Conservation (phyloP, 495 filamentous ascomycete species). For the Opeltia flavorubescens region DNA sequence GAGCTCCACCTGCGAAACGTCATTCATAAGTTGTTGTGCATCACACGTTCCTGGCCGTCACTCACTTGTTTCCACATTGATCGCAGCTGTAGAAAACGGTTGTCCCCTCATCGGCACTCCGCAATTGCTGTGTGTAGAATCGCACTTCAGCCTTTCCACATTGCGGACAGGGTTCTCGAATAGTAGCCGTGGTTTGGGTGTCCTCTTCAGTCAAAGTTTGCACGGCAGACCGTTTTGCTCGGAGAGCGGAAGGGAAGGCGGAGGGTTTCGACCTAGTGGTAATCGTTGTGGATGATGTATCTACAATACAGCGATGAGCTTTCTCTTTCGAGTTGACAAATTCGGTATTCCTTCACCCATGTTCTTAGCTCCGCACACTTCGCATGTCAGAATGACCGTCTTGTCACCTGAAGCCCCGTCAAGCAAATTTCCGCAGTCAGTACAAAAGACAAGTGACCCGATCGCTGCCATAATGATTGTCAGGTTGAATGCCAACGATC, state of each 20-base stretch:
- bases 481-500: too few relatives aligned
- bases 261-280: conserved; percentile 73
- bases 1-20: conserved; percentile 38
- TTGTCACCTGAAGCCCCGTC: conserved; percentile 61
- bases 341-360: too few relatives aligned
- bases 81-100: conserved; percentile 81
- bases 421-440: conserved; percentile 81
- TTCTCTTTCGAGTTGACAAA: too few relatives aligned
- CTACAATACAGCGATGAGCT: too few relatives aligned
- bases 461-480: conserved; percentile 75
- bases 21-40: not conserved
- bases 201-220: conserved; percentile 71
- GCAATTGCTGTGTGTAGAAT: conserved; percentile 71
- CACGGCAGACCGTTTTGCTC: conserved; percentile 71
- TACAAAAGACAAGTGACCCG: conserved; percentile 86
- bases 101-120: conserved; percentile 88
- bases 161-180: conserved; percentile 56
- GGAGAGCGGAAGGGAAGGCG: conserved; percentile 74
- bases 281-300: conserved; percentile 64
- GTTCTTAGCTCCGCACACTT: conserved; percentile 71
- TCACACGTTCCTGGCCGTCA: not conserved
- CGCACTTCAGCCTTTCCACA: conserved; percentile 75
- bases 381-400: conserved; percentile 63
- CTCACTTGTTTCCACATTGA: conserved; percentile 67
- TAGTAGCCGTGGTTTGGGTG: conserved; percentile 60